phyloP scores from a whole-genome alignment of 768 basidiomycete genomes.

The Hygrocybe punicea region DNA sequence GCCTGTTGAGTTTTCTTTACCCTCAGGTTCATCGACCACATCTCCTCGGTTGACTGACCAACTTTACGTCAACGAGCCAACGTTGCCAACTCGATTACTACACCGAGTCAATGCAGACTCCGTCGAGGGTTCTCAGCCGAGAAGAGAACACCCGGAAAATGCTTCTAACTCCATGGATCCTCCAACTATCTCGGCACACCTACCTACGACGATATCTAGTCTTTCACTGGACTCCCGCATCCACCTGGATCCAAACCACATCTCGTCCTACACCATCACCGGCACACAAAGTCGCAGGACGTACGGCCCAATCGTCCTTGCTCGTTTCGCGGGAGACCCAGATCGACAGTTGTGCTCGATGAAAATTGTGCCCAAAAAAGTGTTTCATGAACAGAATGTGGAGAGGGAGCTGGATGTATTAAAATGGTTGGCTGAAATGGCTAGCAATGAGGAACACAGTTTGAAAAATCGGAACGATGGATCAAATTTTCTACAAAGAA shows the following conservation, averaged over 20 bases:
- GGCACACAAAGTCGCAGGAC: not conserved
- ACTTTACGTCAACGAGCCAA: not conserved
- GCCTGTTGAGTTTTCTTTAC: not conserved
- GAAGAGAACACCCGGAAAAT: not conserved
- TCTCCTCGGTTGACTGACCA: not conserved
- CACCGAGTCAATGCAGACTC: not conserved
- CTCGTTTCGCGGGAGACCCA: constrained; percentile 7
- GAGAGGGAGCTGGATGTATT: constrained; percentile 22
- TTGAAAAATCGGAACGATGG: constrained; percentile 4
- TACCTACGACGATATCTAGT: not conserved
- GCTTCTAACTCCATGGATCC: not conserved
- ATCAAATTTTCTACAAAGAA: constrained; percentile 23
- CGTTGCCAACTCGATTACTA: not conserved
- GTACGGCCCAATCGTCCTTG: constrained; percentile 26
- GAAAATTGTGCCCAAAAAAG: constrained; percentile 19
- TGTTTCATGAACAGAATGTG: constrained; percentile 4
- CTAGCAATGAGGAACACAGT: not conserved
- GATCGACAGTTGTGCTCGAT: constrained; percentile 19
- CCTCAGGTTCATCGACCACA: not conserved
- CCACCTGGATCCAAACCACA: not conserved
- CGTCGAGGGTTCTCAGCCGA: not conserved
- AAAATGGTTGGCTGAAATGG: constrained; percentile 15
- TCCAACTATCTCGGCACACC: not conserved
- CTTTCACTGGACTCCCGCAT: not conserved
- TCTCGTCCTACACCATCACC: not conserved